Evolutionary conservation across 2,329 filamentous ascomycete species (phyloP).

Genomic region (Trichoderma citrinoviride): DNA sequence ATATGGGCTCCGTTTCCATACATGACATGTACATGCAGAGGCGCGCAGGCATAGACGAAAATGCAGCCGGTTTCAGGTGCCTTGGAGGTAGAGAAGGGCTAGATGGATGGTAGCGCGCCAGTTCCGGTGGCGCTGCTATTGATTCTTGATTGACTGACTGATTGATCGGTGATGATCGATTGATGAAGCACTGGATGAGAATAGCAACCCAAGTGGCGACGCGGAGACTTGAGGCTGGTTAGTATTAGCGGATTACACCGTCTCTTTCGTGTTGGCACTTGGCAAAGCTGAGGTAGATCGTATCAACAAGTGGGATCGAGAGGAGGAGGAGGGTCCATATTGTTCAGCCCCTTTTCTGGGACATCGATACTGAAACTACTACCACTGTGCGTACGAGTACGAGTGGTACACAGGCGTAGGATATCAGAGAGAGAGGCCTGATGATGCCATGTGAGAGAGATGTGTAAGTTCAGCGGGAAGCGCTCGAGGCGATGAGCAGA

Average conservation of each 20-base stretch:
- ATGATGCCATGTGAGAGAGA: background rate
- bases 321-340: constrained; percentile 12
- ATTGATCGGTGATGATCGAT: background rate
- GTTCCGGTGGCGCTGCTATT: background rate
- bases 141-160: no score
- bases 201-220: background rate
- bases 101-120: no score
- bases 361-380: no score
- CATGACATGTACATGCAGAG: background rate
- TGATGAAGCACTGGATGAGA: background rate
- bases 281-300: background rate
- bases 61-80: background rate
- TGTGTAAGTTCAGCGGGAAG: background rate
- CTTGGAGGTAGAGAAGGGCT: background rate
- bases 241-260: background rate
- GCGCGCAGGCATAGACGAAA: background rate
- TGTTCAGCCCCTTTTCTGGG: background rate
- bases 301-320: constrained; percentile 11
- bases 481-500: background rate
- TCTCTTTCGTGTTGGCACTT: background rate
- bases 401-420: no score
- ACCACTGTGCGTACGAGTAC: background rate
- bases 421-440: background rate
- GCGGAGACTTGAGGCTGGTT: background rate
- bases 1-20: background rate